Percentiles rank a stretch among this genome's conserved stretches.
phyloP scores from a whole-genome alignment of 75 land plant genomes.

The Ceratopteris richardii region DNA sequence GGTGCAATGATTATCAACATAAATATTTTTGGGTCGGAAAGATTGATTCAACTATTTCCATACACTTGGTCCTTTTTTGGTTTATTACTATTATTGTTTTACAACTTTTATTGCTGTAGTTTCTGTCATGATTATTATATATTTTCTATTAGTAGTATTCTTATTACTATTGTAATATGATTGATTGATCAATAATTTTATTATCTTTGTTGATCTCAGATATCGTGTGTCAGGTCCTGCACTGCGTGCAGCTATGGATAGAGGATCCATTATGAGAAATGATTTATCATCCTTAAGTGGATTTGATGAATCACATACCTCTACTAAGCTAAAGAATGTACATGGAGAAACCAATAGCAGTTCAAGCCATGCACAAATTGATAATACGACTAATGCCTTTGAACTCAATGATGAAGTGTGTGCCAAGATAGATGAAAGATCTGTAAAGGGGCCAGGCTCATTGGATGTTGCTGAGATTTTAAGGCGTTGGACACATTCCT shows the following conservation, averaged over 20 bases:
- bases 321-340: background rate
- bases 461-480: constrained; percentile 93
- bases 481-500: constrained; percentile 97
- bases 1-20: background rate
- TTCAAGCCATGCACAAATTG: background rate
- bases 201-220: constrained; percentile 25
- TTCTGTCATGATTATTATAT: too few species aligned
- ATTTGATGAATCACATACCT: constrained; percentile 2
- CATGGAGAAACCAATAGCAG: background rate
- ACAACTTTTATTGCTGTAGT: too few species aligned
- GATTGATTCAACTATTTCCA: background rate
- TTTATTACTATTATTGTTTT: too few species aligned
- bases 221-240: constrained; percentile 97
- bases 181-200: too few species aligned
- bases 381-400: background rate
- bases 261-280: constrained; percentile 41
- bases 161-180: too few species aligned
- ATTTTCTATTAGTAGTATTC: too few species aligned
- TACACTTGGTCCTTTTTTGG: too few species aligned
- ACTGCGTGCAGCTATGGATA: constrained; percentile 87
- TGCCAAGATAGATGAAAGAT: constrained; percentile 46
- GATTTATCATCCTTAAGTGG: constrained; percentile 24
- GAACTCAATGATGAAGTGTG: constrained; percentile 30
- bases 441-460: constrained; percentile 37
- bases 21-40: background rate